These are phyloP conservation scores for Annulohypoxylon truncatum DNA, from an alignment of 2,329 filamentous ascomycete species.

Conservation along the genomic window DNA sequence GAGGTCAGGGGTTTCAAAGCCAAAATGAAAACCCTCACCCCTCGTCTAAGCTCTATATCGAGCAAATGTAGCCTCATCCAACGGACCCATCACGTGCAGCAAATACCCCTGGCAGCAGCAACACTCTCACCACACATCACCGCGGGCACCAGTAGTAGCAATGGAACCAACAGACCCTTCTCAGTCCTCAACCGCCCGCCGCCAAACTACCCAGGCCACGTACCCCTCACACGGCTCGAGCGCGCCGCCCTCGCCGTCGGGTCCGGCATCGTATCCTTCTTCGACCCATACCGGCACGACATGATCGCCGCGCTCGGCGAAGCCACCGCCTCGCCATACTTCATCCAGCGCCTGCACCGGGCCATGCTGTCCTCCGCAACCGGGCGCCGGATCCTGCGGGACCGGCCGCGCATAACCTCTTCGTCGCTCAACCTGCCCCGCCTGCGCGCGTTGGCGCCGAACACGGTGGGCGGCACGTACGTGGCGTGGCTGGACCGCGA, in stretches of 20 bases:
- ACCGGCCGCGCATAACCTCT: slow-evolving; percentile 89
- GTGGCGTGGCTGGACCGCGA: slow-evolving; percentile 93
- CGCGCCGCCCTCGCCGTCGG: slow-evolving; percentile 76
- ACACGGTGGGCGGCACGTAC: slow-evolving; percentile 84
- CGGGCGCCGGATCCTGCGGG: slow-evolving; percentile 89
- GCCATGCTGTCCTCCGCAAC: slow-evolving; percentile 88
- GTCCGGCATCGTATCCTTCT: slow-evolving; percentile 70
- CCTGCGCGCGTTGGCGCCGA: slow-evolving; percentile 77
- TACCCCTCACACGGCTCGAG: slow-evolving; percentile 85
- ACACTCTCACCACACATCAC: slow-evolving; percentile 1
- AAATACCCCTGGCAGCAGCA: slow-evolving; percentile 1
- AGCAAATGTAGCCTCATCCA: slow-evolving; percentile 24
- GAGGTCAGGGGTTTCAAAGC: background rate
- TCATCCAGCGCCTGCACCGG: slow-evolving; percentile 89
- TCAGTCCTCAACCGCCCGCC: slow-evolving; percentile 86
- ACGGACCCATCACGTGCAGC: slow-evolving; percentile 16
- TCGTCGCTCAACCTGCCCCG: slow-evolving; percentile 72
- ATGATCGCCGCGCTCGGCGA: slow-evolving; percentile 95
- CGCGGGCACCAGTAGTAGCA: slow-evolving; percentile 7
- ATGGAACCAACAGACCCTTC: slow-evolving; percentile 61
- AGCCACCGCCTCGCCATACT: slow-evolving; percentile 93
- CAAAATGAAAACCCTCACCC: slow-evolving; percentile 44
- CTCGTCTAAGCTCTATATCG: slow-evolving; percentile 35
- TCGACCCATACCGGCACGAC: slow-evolving; percentile 87
- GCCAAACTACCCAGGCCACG: slow-evolving; percentile 91